Base-by-base conservation (phyloP, 805 yeast genomes). In the Metahyphopichia silvanorum region DNA sequence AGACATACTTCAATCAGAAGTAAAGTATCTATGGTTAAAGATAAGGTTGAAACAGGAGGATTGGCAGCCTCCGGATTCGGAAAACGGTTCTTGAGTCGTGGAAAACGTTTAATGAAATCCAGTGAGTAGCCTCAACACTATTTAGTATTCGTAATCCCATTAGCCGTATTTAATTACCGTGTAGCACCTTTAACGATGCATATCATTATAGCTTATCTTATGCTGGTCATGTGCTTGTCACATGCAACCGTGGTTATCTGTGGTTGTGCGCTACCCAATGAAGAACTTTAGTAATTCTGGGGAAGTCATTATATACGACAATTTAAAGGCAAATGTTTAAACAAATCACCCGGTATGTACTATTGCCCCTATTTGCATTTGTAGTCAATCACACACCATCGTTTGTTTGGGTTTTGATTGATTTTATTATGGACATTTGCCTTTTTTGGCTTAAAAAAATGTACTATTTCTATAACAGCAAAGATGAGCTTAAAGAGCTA, bases 71-170 rank as follows among this genome's bases (percentile, higher is more conserved):
- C 74, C n/a, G 63, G 59, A 44, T 55, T 73, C 30, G 77, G 77
- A 2, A 74, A 76, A 47, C 72, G 75, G 15, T 64, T 78, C 31
- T 74, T 79, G 40, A 69, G 70, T 27, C 66, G 76, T 34, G 77
- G 83, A 34, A 75, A 70, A 50, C 77, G 76, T 51, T 65, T 73
- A 21, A 62, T 68, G 49, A 66, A 59, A 49, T 52, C 46, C 8
- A n/a, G n/a, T n/a, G n/a, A n/a, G n/a, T n/a, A n/a, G n/a, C n/a
- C n/a, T n/a, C n/a, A n/a, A n/a, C n/a, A n/a, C n/a, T n/a, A n/a
- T n/a, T n/a, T n/a, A n/a, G n/a, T n/a, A n/a, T n/a, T n/a, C n/a
- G n/a, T n/a, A n/a, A n/a, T n/a, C n/a, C n/a, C n/a, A n/a, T n/a
- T n/a, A n/a, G n/a, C n/a, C n/a, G n/a, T n/a, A n/a, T n/a, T n/a